These are phyloP conservation scores for Sordariomycetes sp. DNA, from an alignment of 2,329 filamentous ascomycete genomes.

Conservation along the genomic window DNA sequence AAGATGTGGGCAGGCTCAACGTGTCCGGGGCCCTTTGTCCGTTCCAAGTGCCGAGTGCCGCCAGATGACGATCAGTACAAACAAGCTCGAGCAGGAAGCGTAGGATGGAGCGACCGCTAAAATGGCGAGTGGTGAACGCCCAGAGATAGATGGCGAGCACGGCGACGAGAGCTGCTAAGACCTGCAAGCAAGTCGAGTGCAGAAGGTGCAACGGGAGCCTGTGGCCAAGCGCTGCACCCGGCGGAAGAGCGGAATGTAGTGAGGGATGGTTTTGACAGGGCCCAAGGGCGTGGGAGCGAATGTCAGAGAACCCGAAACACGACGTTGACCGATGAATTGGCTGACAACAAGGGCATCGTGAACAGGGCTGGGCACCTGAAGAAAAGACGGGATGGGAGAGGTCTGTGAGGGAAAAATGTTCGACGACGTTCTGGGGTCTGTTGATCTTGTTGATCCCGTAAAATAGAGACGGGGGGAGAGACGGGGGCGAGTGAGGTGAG, in stretches of 20 bases:
- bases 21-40: no score
- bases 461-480: not conserved
- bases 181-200: no score
- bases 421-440: not conserved
- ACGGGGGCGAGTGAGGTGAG: not conserved
- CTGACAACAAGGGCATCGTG: slow-evolving; percentile 2
- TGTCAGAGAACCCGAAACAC: slow-evolving; percentile 4
- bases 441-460: not conserved
- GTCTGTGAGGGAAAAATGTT: not conserved
- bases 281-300: not conserved
- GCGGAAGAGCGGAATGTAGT: not conserved
- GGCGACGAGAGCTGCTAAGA: no score
- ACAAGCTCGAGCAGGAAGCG: no score
- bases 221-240: no score
- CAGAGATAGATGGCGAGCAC: no score
- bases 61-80: no score
- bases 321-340: not conserved
- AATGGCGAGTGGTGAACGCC: no score
- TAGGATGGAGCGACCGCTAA: no score
- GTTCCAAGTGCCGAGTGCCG: no score
- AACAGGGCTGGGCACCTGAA: not conserved
- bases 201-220: no score
- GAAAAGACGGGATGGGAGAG: not conserved
- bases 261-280: not conserved
- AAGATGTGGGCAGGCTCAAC: no score